Conservation (phyloP, 768 basidiomycete species). For the Mycena galericulata region DNA sequence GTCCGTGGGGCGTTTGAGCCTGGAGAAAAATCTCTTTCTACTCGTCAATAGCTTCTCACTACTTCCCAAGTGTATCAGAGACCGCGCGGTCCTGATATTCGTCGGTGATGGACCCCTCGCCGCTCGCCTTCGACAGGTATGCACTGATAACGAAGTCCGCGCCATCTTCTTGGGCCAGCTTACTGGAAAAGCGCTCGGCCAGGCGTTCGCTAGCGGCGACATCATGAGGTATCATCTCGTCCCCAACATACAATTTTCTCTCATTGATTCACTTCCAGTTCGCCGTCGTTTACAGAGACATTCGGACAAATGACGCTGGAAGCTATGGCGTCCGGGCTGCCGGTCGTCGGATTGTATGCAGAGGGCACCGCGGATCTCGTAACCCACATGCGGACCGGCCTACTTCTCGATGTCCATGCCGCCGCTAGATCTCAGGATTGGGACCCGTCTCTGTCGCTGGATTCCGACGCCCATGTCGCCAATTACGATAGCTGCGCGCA, state of each 20-base stretch:
- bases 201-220: constrained; percentile 55
- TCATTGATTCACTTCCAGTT: constrained; percentile 11
- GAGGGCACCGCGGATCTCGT: constrained; percentile 33
- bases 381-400: not conserved
- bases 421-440: not conserved
- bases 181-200: constrained; percentile 50
- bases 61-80: not conserved
- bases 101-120: not conserved
- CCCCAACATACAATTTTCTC: no score
- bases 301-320: constrained; percentile 58
- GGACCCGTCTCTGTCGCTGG: not conserved
- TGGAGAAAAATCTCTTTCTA: constrained; percentile 1
- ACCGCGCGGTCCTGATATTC: not conserved
- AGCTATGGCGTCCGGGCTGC: constrained; percentile 56
- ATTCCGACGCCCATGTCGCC: not conserved
- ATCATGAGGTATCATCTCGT: constrained; percentile 43
- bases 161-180: constrained; percentile 53
- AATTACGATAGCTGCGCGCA: constrained; percentile 3
- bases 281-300: constrained; percentile 41
- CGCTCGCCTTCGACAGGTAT: not conserved
- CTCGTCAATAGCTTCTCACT: not conserved
- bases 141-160: not conserved
- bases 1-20: not conserved
- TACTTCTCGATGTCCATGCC: constrained; percentile 3
- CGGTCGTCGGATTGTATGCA: constrained; percentile 40